phyloP scores from a whole-genome alignment of 441 rosid genomes.

The Metrosideros polymorpha region DNA sequence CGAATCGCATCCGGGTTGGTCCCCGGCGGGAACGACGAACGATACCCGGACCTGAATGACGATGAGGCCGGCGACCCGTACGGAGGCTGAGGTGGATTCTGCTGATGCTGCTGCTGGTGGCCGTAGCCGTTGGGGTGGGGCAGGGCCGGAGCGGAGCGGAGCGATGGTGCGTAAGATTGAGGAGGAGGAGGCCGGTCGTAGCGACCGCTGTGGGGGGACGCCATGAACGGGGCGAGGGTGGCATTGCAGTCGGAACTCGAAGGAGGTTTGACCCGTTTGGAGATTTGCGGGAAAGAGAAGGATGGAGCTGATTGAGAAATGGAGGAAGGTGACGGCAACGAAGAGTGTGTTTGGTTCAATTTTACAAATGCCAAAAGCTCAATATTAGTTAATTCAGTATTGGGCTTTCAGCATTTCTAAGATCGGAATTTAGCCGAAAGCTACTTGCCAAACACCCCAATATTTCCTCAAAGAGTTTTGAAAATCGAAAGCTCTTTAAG shows the following conservation, averaged over 20 bases:
- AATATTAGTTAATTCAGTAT: too few relatives aligned
- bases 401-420: too few relatives aligned
- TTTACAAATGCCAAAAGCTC: too few relatives aligned
- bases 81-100: not conserved
- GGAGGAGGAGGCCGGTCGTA: not conserved
- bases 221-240: conserved; percentile 41
- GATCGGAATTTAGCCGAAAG: too few relatives aligned
- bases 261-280: not conserved
- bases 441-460: too few relatives aligned
- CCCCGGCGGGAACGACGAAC: conserved; percentile 35
- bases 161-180: not conserved
- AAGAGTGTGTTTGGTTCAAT: too few relatives aligned
- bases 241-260: conserved; percentile 18
- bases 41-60: not conserved
- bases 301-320: not conserved
- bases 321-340: not conserved
- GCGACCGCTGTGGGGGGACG: conserved; percentile 13
- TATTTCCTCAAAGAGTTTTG: too few relatives aligned
- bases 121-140: not conserved
- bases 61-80: not conserved
- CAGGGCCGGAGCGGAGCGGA: not conserved
- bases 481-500: too few relatives aligned
- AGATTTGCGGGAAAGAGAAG: not conserved
- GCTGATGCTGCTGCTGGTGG: not conserved
- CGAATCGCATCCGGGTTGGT: conserved; percentile 40